These are phyloP conservation scores for Przewalskia tangutica DNA, from an alignment of 257 asterid species.

Conservation along the genomic window DNA sequence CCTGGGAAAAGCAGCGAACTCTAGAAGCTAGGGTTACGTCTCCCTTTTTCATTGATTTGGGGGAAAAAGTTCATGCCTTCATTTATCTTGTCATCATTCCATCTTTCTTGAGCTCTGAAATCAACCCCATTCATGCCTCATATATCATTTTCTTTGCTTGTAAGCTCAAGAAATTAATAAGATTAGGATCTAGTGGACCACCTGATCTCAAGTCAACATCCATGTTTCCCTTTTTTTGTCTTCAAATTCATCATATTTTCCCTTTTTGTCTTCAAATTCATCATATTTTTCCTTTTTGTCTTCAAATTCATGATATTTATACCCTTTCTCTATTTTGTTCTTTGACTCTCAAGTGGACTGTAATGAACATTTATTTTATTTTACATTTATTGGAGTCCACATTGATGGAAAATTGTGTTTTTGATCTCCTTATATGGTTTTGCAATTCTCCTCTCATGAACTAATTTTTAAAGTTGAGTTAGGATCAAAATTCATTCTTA, in stretches of 20 bases:
- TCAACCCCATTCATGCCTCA: background rate
- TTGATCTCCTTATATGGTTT: too few species aligned
- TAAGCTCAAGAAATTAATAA: background rate
- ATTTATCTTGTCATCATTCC: background rate
- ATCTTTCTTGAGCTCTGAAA: background rate
- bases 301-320: background rate
- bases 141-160: background rate
- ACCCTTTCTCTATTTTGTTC: background rate
- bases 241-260: background rate
- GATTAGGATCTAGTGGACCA: background rate
- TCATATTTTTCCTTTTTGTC: background rate
- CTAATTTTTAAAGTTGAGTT: too few species aligned
- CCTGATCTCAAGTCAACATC: background rate
- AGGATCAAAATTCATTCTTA: too few species aligned
- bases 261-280: background rate
- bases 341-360: background rate
- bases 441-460: too few species aligned
- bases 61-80: background rate
- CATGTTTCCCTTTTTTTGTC: too few species aligned
- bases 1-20: too few species aligned
- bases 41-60: too few species aligned
- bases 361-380: background rate
- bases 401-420: too few species aligned
- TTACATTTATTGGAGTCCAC: background rate
- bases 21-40: too few species aligned